These are phyloP conservation scores for Rhizophagus sp. DNA, from an alignment of 192 early-diverging fungal genomes.

Conservation along the genomic window DNA sequence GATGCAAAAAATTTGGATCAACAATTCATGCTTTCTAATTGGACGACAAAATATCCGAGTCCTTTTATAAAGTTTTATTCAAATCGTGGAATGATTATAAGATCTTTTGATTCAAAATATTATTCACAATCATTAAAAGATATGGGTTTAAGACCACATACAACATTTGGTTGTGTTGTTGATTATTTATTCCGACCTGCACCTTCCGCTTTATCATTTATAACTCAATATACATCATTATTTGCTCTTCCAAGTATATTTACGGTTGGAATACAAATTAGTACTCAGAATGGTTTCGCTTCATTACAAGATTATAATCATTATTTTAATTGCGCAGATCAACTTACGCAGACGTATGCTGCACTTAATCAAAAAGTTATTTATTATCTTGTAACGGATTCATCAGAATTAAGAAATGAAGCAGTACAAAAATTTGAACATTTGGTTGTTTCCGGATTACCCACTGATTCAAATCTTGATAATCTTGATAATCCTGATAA, in stretches of 20 bases:
- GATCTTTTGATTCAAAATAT: constrained; percentile 40
- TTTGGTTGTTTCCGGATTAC: constrained; percentile 39
- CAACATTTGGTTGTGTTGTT: constrained; percentile 44
- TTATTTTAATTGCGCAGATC: constrained; percentile 44
- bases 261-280: constrained; percentile 46
- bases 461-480: constrained; percentile 1
- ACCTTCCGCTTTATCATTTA: constrained; percentile 35
- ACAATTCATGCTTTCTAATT: constrained; percentile 19
- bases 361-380: constrained; percentile 38
- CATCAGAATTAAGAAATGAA: constrained; percentile 39
- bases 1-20: constrained; percentile 12
- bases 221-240: constrained; percentile 38
- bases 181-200: constrained; percentile 47
- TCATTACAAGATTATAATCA: constrained; percentile 38
- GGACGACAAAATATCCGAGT: constrained; percentile 25
- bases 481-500: constrained; percentile 29
- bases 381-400: constrained; percentile 49
- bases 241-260: constrained; percentile 42
- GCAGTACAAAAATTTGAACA: constrained; percentile 37
- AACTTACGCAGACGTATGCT: constrained; percentile 37
- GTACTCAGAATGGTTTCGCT: constrained; percentile 11
- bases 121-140: constrained; percentile 34
- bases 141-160: constrained; percentile 43
- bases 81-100: constrained; percentile 44
- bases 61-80: constrained; percentile 37